Conservation (phyloP, 371 early-diverging fungal genomes). For the Zopfochytrium polystomum region DNA sequence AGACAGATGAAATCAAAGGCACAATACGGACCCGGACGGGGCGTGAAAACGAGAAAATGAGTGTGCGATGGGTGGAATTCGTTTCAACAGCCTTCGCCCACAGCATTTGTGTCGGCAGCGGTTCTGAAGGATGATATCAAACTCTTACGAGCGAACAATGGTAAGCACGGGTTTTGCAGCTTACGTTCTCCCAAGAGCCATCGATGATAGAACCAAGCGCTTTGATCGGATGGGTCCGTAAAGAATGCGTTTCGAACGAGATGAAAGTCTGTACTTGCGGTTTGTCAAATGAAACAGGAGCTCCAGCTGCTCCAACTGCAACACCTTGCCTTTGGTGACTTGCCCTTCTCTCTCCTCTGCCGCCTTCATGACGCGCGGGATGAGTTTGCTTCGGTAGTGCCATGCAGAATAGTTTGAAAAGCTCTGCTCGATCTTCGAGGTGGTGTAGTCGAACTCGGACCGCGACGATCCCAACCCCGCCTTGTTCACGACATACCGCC, state of each 20-base stretch:
- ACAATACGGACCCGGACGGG: background rate
- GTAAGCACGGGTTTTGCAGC: background rate
- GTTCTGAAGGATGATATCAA: background rate
- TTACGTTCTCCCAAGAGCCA: slow-evolving; percentile 76
- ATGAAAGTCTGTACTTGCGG: slow-evolving; percentile 61
- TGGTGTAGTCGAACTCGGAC: slow-evolving; percentile 80
- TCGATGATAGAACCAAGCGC: slow-evolving; percentile 91
- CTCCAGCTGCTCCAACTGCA: background rate
- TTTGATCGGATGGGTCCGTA: slow-evolving; percentile 95
- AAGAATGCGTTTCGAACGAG: slow-evolving; percentile 83
- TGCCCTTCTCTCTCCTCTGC: slow-evolving; percentile 13
- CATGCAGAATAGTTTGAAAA: slow-evolving; percentile 97
- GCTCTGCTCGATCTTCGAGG: slow-evolving; percentile 77
- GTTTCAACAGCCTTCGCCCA: slow-evolving; percentile 1
- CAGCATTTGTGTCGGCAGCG: slow-evolving; percentile 4
- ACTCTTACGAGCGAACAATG: background rate
- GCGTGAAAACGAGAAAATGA: slow-evolving; percentile 23
- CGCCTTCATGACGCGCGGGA: slow-evolving; percentile 57
- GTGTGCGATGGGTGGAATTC: background rate
- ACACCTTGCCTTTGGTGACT: slow-evolving; percentile 25
- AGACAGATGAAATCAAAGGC: background rate
- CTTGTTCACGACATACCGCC: slow-evolving; percentile 71
- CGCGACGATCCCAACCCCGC: slow-evolving; percentile 38
- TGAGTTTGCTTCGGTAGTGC: slow-evolving; percentile 85
- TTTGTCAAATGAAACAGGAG: background rate